Evolutionary conservation across 495 filamentous ascomycete species (phyloP), one percentile per base, ranked within the genome.

Genomic region (Xylaria bambusicola): DNA sequence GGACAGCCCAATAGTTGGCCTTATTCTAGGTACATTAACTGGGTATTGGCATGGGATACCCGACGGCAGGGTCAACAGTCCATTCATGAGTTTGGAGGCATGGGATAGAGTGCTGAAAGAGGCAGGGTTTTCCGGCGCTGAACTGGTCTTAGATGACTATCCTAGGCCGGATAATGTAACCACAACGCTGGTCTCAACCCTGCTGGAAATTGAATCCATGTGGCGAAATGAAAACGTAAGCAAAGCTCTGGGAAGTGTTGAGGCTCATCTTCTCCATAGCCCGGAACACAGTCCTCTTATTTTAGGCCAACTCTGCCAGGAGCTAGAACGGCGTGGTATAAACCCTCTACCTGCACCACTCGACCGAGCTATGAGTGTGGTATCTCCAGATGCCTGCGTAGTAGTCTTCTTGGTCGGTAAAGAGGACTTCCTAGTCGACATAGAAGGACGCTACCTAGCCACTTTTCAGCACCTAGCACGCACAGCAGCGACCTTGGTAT

Each of bases 91-190:
- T 8, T 31, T 57, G 0, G 57, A 62, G 0, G 31, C 62, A n/a
- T 85, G 81, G 82, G 57, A 77, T 46, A 29, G 13, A 0, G 31
- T 73, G 6, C 63, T 84, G 31, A 58, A 52, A 15, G 62, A 60
- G 0, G 36, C 51, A 1, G 77, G 75, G 6, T 84, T 84, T 42
- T 75, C 74, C 1, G 79, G 80, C 1, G 60, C 76, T 33, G 81
- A 83, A 23, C 6, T 63, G 4, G 50, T 51, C 2, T n/a, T 63
- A 5, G 52, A 62, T 38, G 58, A 52, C 31, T 48, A 47, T 42
- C 60, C 56, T 27, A 15, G 10, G 6, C 59, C 53, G 20, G 27
- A 64, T 35, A 61, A 59, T 33, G 52, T 52, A 12, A 61, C 56
- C 5, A 46, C 52, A 18, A 58, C 52, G 12, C 9, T 67, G 2